Base-by-base conservation (phyloP, 2,329 filamentous ascomycete genomes). In the Calonectria montana region DNA sequence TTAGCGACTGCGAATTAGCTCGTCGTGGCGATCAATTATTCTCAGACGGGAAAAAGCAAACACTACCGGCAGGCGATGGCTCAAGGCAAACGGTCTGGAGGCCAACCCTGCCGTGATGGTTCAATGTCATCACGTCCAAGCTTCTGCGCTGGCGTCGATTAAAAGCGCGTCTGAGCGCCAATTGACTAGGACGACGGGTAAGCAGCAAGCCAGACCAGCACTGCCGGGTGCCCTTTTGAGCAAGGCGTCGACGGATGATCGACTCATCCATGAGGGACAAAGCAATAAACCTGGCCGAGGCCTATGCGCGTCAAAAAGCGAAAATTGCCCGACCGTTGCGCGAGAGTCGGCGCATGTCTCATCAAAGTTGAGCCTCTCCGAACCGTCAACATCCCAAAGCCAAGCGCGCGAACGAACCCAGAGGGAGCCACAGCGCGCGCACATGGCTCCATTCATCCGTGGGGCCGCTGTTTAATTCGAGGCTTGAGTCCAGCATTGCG, bases 101-200 rank as follows among this genome's bases (percentile, higher is more conserved):
- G 35, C 53, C 31, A 35, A 35, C 53, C 35, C 35, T 59, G 25
- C 53, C 37, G 53, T 25, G 21, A 27, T 29, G 13, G 62, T 50
- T 37, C 39, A 57, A 41, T 64, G 29, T 21, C 67, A 64, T 69
- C 43, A 15, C 23, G 68, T 67, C 68, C 55, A 70, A 67, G 55
- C 63, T 66, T 57, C 64, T 31, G 47, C 41, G 27, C 29, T 57
- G 57, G 39, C 27, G 59, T 21, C 37, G 27, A 53, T 66, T 53
- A 41, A 37, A 37, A 48, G 47, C 37, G n/a, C 35, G 57, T 67
- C 69, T 66, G 57, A 64, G 69, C 57, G 63, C 48, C 53, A 21
- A 23, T 13, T n/a, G 23, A 8, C 31, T 35, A 35, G 31, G 31
- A 35, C 31, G 53, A 59, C 53, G 31, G 53, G 53, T 35, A 13